Evolutionary conservation across 257 asterid genomes (phyloP), one percentile per base, ranked within the genome.

Genomic region (Nicotiana knightiana): DNA sequence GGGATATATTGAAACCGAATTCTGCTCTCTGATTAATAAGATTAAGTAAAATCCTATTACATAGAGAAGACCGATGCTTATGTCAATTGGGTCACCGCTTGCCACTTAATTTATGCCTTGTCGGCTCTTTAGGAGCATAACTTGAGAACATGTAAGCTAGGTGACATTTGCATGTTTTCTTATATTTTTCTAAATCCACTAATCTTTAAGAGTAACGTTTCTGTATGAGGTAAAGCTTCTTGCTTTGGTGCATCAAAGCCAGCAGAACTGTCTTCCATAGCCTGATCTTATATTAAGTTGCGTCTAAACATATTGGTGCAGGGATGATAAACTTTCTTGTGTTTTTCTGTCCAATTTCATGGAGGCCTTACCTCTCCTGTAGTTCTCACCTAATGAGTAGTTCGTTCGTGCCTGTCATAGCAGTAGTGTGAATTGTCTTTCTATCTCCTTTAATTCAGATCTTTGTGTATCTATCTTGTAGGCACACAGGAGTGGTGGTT

Each of bases 401-500:
- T 37, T 21, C 2, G 24, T 48, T 48, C 15, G 8, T 73, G 39
- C 46, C 61, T 30, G 33, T 73, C 39, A 73, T 48, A 48, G 33
- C 24, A 24, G 62, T 48, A 73, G 28, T 12, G 15, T 48, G 26
- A 48, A 28, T 26, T 48, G 15, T 59, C 51, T 48, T 73, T 6
- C 26, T 73, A 53, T 48, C 39, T 73, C 24, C 39, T 26, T 73
- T 21, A 48, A 24, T 18, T 48, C 39, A 13, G 43, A 48, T 48
- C 7, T 2, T 46, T 73, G 79, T 48, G 61, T 1, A 13, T 73
- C 62, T 7, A 46, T 59, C 62, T n/a, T 77, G 79, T 90, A 96
- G 99, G 99, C 99, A 96, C 86, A 93, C 99, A 1, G 99, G 99
- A 81, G 86, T 94, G 18, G 97, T 93, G 55, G 98, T 92, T 63